Percentiles rank a stretch among this genome's conserved stretches.
Evolutionary conservation across 805 yeast genomes (phyloP).

Genomic region (Wickerhamomyces hampshirensis): DNA sequence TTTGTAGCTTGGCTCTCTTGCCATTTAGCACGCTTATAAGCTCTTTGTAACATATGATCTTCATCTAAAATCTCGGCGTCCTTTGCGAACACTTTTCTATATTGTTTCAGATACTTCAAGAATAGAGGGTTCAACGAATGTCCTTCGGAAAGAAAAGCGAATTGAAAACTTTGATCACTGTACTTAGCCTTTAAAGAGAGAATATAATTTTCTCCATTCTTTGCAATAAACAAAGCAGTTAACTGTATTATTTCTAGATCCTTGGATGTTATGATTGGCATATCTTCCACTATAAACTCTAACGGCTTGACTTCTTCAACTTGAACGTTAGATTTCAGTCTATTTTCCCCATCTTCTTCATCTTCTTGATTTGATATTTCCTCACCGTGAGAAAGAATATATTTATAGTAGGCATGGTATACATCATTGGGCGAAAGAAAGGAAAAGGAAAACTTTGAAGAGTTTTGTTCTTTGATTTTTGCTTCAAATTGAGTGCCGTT

Average conservation of each 20-base stretch:
- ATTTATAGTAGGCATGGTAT: constrained; percentile 52
- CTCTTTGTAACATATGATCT: constrained; percentile 37
- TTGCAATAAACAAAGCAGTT: constrained; percentile 65
- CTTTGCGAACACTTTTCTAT: constrained; percentile 30
- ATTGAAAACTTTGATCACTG: constrained; percentile 43
- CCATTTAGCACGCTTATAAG: constrained; percentile 55
- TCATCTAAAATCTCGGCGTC: constrained; percentile 10
- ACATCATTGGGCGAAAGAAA: constrained; percentile 55
- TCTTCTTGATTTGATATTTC: constrained; percentile 9
- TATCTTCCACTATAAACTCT: constrained; percentile 12
- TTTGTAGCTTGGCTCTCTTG: constrained; percentile 32
- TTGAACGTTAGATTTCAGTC: no score
- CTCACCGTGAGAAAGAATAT: constrained; percentile 35
- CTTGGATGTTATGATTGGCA: constrained; percentile 43
- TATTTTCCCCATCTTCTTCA: constrained; percentile 17
- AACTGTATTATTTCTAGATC: constrained; percentile 69
- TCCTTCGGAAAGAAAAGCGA: constrained; percentile 55
- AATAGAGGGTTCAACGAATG: constrained; percentile 62
- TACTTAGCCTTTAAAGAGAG: constrained; percentile 33
- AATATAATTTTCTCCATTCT: constrained; percentile 48
- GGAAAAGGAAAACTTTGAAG: constrained; percentile 58
- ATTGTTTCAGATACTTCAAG: constrained; percentile 49
- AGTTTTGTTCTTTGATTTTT: constrained; percentile 42
- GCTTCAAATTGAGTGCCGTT: constrained; percentile 67
- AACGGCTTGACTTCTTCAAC: constrained; percentile 7